phyloP scores from a whole-genome alignment of 2,329 filamentous ascomycete genomes.

The Claviceps sp. region DNA sequence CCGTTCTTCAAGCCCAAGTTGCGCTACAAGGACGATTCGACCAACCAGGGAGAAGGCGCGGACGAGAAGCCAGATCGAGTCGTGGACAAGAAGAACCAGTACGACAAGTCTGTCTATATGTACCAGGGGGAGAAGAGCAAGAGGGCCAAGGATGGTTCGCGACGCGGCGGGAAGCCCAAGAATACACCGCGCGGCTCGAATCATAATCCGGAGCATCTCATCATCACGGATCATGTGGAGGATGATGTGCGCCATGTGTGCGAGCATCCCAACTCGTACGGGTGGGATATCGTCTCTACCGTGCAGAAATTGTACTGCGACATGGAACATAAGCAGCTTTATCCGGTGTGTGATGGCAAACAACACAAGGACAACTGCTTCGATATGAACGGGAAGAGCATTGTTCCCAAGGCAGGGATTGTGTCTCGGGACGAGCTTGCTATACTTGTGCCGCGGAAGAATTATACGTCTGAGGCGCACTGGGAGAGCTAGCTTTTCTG shows the following conservation, averaged over 20 bases:
- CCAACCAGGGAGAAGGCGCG: constrained; percentile 2
- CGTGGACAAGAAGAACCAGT: constrained; percentile 5
- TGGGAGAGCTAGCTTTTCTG: neutral
- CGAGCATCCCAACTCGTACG: constrained; percentile 14
- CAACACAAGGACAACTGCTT: constrained; percentile 9
- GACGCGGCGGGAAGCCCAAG: neutral
- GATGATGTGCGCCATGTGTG: constrained; percentile 20
- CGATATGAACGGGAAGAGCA: constrained; percentile 1
- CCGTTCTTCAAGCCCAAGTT: constrained; percentile 15
- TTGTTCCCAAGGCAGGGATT: neutral
- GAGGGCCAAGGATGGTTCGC: neutral
- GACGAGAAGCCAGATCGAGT: constrained; percentile 8
- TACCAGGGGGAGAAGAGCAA: constrained; percentile 4
- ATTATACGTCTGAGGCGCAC: neutral
- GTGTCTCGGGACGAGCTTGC: neutral
- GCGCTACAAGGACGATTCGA: constrained; percentile 11
- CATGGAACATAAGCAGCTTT: constrained; percentile 16
- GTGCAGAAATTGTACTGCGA: constrained; percentile 19
- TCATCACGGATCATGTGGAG: constrained; percentile 10
- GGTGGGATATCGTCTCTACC: constrained; percentile 19
- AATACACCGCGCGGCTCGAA: neutral
- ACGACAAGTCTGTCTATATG: constrained; percentile 7
- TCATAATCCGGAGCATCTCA: constrained; percentile 7
- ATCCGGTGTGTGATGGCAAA: constrained; percentile 13
- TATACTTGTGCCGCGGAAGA: neutral